Evolutionary conservation across 768 basidiomycete genomes (phyloP), one percentile per base, ranked within the genome.

Genomic region (Termitomyces bulborhizus): DNA sequence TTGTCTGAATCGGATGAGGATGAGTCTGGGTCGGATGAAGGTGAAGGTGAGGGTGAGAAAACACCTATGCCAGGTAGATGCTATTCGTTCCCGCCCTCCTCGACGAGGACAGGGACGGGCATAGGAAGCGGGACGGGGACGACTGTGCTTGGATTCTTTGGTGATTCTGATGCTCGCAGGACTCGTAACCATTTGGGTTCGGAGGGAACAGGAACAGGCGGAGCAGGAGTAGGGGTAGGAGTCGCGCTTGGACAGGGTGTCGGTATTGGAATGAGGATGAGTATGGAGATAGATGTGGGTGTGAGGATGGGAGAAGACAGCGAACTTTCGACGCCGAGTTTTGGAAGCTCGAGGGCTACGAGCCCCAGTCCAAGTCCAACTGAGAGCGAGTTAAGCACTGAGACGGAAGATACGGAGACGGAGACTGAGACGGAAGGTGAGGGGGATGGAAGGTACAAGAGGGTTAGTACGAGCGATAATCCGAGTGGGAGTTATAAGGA

Each of bases 401-500:
- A 73, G 15, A 52, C 55, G 37, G 65, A 65, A 42, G 69, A 69
- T 49, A 63, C 56, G 46, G 64, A 61, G 51, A 59, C 59, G 21
- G 60, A 61, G 34, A 43, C 18, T n/a, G 42, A 47, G 34, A 63
- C 56, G 39, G 64, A 61, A 49, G 54, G 58, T 29, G 60, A 62
- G 41, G 45, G 56, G 43, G 53, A 53, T 18, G 44, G 36, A 4
- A 34, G 5, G n/a, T 29, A 26, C 7, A 34, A 21, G 32, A 26
- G 7, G 9, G 15, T 29, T 2, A 4, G 39, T 12, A n/a, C 39
- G 27, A 43, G 34, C 11, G 52, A 32, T 45, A 45, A 24, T 12
- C 3, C 18, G 41, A 68, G 63, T 57, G 70, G 73, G n/a, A 64
- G 70, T 21, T 88, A 89, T 64, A 75, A 73, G 57, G 76, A 80